Conservation (phyloP, 768 basidiomycete genomes). For the Pholiota molesta region DNA sequence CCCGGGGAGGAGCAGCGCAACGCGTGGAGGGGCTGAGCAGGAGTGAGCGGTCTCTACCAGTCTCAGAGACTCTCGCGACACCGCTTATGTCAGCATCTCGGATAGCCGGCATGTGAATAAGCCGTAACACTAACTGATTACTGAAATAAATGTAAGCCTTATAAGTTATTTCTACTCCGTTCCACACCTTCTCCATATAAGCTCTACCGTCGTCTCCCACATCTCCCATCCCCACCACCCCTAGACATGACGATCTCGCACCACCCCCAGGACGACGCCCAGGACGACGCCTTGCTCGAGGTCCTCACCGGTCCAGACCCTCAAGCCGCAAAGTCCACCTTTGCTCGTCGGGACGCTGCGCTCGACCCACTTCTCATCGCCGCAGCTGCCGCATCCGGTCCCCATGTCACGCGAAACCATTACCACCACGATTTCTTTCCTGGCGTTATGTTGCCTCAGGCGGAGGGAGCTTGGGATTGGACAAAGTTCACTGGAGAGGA, state of each 20-base stretch:
- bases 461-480: constrained; percentile 61
- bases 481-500: constrained; percentile 55
- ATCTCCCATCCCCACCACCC: constrained; percentile 12
- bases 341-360: constrained; percentile 68
- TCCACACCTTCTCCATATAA: constrained; percentile 11
- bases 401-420: constrained; percentile 83
- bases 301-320: constrained; percentile 59
- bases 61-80: neutral
- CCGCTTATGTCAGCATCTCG: constrained; percentile 18
- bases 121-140: too few relatives aligned
- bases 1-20: constrained; percentile 1
- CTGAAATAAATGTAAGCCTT: neutral
- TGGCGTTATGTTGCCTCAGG: constrained; percentile 51
- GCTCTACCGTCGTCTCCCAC: constrained; percentile 13
- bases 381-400: constrained; percentile 72
- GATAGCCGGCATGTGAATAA: constrained; percentile 25
- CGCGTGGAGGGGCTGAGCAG: neutral
- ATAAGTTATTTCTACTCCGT: constrained; percentile 17
- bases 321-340: constrained; percentile 39
- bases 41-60: neutral
- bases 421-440: constrained; percentile 83
- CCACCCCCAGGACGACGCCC: constrained; percentile 27
- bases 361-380: constrained; percentile 83
- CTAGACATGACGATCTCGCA: constrained; percentile 26
- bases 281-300: constrained; percentile 69